Percentiles rank a stretch among this genome's conserved stretches.
Conservation (phyloP, 345 rosid genomes). For the Camelina hispida region DNA sequence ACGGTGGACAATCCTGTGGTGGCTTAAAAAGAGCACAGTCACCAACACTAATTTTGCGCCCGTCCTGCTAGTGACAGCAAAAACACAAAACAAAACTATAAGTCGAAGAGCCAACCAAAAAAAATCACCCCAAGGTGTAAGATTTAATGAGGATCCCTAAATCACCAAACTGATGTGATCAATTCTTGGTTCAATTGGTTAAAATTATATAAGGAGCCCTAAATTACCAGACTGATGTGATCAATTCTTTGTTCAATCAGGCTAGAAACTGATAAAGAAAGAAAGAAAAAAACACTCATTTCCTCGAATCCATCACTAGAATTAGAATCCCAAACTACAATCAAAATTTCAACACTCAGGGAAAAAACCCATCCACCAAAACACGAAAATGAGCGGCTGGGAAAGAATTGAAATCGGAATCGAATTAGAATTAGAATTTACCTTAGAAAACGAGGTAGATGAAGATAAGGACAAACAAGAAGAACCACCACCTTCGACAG, state of each 20-base stretch:
- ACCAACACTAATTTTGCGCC: constrained; percentile 81
- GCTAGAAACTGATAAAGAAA: too few species aligned
- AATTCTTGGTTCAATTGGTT: too few species aligned
- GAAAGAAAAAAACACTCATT: background rate
- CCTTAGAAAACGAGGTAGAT: constrained; percentile 60
- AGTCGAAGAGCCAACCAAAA: background rate
- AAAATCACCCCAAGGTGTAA: too few species aligned
- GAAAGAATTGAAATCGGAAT: background rate
- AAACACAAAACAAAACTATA: constrained; percentile 10
- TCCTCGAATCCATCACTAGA: background rate
- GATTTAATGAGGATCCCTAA: too few species aligned
- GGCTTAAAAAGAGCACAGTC: constrained; percentile 95
- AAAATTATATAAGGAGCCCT: too few species aligned
- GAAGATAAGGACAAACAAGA: constrained; percentile 54
- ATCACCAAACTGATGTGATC: too few species aligned
- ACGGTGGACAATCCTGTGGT: constrained; percentile 79
- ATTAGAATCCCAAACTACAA: background rate
- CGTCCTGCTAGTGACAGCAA: constrained; percentile 57
- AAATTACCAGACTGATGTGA: too few species aligned
- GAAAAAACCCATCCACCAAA: background rate
- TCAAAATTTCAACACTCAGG: background rate
- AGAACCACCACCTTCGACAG: constrained; percentile 50
- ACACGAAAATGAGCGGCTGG: too few species aligned
- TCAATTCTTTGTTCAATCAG: too few species aligned
- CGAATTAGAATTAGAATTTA: background rate